Percentiles rank a stretch among this genome's conserved stretches.
phyloP scores from a whole-genome alignment of 1,284 basidiomycete species.

The Microstroma glucosiphilum region DNA sequence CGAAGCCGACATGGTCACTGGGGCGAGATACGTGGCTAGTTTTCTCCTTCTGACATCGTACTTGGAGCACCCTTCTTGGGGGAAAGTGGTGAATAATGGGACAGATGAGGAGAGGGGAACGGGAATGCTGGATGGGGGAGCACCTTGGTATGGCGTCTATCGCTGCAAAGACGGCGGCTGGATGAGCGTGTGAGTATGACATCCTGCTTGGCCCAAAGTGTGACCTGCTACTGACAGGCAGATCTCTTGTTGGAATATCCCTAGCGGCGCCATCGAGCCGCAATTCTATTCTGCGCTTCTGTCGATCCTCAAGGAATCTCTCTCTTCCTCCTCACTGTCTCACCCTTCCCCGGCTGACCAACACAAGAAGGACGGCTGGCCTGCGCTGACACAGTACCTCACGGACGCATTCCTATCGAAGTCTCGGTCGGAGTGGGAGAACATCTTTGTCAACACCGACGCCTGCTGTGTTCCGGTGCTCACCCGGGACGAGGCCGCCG shows the following conservation, averaged over 20 bases:
- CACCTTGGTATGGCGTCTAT: conserved; percentile 73
- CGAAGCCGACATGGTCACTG: conserved; percentile 73
- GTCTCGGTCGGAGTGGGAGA: conserved; percentile 65
- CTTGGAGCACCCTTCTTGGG: conserved; percentile 50
- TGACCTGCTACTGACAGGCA: too few species aligned
- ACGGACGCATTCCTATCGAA: conserved; percentile 61
- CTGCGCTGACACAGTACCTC: conserved; percentile 59
- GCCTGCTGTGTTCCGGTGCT: conserved; percentile 71
- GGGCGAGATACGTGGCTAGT: conserved; percentile 67
- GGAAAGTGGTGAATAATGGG: conserved; percentile 56
- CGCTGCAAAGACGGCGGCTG: conserved; percentile 65
- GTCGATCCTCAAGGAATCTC: conserved; percentile 20
- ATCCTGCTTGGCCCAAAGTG: background rate
- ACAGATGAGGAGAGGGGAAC: conserved; percentile 30
- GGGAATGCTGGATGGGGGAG: conserved; percentile 68
- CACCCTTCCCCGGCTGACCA: conserved; percentile 58
- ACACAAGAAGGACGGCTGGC: conserved; percentile 60
- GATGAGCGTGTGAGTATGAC: conserved; percentile 68
- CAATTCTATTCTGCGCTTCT: conserved; percentile 32
- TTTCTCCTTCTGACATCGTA: conserved; percentile 60
- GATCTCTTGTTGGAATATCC: background rate
- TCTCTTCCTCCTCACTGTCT: conserved; percentile 13
- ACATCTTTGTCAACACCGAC: conserved; percentile 66
- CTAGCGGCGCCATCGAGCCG: conserved; percentile 21
- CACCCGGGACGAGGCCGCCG: conserved; percentile 39